Conservation (phyloP, 805 yeast genomes). For the Candida takata region DNA sequence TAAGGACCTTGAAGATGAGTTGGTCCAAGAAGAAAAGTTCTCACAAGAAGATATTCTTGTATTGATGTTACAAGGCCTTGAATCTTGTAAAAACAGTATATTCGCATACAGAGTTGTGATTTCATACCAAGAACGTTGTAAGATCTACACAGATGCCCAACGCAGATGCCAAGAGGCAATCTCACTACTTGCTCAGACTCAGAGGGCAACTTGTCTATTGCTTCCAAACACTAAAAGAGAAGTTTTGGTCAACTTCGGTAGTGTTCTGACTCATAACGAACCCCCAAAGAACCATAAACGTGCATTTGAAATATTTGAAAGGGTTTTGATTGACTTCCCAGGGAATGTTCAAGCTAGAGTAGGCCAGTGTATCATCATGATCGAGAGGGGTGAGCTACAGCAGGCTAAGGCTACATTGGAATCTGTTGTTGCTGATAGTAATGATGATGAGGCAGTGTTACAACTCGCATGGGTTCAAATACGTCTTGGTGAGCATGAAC, state of each 20-base stretch:
- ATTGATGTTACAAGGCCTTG: conserved; percentile 44
- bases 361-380: conserved; percentile 75
- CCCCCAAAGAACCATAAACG: conserved; percentile 81
- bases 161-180: conserved; percentile 57
- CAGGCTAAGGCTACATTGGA: conserved; percentile 49
- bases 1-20: conserved; percentile 20
- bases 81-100: conserved; percentile 38
- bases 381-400: conserved; percentile 52
- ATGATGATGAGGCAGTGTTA: conserved; percentile 50
- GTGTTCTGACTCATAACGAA: conserved; percentile 74
- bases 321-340: conserved; percentile 42
- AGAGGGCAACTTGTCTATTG: conserved; percentile 38
- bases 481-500: conserved; percentile 38
- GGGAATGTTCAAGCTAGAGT: conserved; percentile 55
- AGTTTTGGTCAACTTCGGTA: conserved; percentile 60
- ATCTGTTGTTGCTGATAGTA: conserved; percentile 43
- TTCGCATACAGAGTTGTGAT: conserved; percentile 63
- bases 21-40: conserved; percentile 19
- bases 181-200: conserved; percentile 41
- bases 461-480: conserved; percentile 79
- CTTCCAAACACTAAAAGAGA: conserved; percentile 50
- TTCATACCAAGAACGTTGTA: conserved; percentile 48
- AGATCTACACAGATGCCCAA: conserved; percentile 59
- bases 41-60: conserved; percentile 46
- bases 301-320: conserved; percentile 67